Conservation (phyloP, 495 filamentous ascomycete genomes). For the Jackrogersella minutella region DNA sequence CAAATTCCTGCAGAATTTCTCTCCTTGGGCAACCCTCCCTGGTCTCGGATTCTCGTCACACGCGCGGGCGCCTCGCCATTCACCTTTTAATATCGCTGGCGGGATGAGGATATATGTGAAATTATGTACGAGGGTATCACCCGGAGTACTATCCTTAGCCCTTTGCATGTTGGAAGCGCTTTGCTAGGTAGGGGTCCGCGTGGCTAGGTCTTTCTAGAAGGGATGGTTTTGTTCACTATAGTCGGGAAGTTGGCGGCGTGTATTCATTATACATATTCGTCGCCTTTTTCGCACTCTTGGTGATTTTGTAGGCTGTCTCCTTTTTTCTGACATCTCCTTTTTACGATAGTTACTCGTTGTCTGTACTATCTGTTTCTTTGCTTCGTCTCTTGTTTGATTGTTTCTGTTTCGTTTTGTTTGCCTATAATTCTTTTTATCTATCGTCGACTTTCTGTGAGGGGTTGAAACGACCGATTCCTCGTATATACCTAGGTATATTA, state of each 20-base stretch:
- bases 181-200: constrained; percentile 3
- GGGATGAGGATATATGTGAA: not conserved
- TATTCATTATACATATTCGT: constrained; percentile 37
- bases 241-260: not conserved
- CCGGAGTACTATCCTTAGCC: constrained; percentile 37
- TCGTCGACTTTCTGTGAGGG: constrained; percentile 32
- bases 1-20: not conserved
- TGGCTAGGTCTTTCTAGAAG: constrained; percentile 23
- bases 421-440: constrained; percentile 17
- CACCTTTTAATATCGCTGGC: constrained; percentile 7
- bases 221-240: constrained; percentile 25
- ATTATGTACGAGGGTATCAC: constrained; percentile 34
- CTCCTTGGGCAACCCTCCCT: not conserved
- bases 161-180: constrained; percentile 26
- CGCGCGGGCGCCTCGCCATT: constrained; percentile 32
- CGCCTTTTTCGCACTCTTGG: constrained; percentile 20
- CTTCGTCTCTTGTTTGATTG: constrained; percentile 22
- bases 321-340: constrained; percentile 32
- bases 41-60: constrained; percentile 22
- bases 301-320: constrained; percentile 21
- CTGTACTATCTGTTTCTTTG: constrained; percentile 12
- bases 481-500: too few relatives aligned
- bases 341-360: constrained; percentile 12
- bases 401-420: constrained; percentile 24
- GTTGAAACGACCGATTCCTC: constrained; percentile 11